A percentile compares a stretch with the other conserved stretches of the same genome.
phyloP scores from a whole-genome alignment of 148 eudicot genomes.

The Rhododendron kiyosumense region DNA sequence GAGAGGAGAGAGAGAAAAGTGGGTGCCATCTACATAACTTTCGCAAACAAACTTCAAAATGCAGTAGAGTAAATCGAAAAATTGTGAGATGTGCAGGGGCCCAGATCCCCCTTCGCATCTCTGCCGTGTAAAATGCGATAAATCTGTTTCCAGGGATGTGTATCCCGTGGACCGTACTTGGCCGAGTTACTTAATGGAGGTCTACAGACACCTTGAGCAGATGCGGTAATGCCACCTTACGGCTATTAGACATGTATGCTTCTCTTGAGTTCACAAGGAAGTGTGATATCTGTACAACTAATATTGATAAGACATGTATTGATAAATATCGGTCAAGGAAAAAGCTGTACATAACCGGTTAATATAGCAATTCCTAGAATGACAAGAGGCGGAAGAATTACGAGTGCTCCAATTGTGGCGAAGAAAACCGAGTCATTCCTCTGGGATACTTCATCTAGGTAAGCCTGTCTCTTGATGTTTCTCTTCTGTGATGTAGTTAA shows the following conservation, averaged over 20 bases:
- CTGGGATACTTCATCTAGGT: constrained; percentile 75
- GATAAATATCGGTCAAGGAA: constrained; percentile 42
- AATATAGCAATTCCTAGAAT: constrained; percentile 71
- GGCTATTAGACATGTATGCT: neutral
- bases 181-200: neutral
- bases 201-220: neutral
- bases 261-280: neutral
- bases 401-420: constrained; percentile 88
- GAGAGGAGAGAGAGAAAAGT: neutral
- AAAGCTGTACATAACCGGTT: constrained; percentile 91
- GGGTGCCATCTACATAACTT: neutral
- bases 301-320: neutral
- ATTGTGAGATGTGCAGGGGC: neutral
- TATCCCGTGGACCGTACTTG: neutral
- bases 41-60: neutral
- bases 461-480: constrained; percentile 75
- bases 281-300: neutral
- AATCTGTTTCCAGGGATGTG: neutral
- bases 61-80: neutral
- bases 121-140: neutral
- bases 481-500: constrained; percentile 89
- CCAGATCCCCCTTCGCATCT: neutral
- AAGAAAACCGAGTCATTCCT: constrained; percentile 83
- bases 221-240: neutral
- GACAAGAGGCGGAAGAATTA: constrained; percentile 70